Conservation (phyloP, 116 monocot species). For the Trichopus zeylanicus region DNA sequence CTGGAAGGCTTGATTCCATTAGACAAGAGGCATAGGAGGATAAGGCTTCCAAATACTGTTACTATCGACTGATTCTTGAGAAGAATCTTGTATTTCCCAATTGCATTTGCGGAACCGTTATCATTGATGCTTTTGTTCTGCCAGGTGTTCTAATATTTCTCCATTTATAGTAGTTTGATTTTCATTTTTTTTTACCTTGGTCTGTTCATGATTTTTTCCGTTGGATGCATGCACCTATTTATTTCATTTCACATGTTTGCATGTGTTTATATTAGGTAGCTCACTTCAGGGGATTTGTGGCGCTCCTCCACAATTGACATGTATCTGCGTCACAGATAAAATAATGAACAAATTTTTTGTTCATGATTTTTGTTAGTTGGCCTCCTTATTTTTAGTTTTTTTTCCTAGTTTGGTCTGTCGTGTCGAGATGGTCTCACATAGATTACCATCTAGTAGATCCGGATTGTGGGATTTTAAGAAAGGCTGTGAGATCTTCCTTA, state of each 20-base stretch:
- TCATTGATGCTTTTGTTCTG: constrained; percentile 65
- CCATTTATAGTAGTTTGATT: too few relatives aligned
- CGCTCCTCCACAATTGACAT: constrained; percentile 76
- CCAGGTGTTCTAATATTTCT: constrained; percentile 45
- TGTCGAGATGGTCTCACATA: too few relatives aligned
- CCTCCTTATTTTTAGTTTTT: too few relatives aligned
- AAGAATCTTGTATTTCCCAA: constrained; percentile 79
- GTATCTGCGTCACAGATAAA: constrained; percentile 82
- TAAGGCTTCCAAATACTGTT: constrained; percentile 49
- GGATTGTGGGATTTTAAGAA: constrained; percentile 75
- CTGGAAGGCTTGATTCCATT: constrained; percentile 36
- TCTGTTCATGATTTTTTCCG: neutral
- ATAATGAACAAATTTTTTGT: too few relatives aligned
- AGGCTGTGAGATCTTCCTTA: constrained; percentile 81
- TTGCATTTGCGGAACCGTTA: constrained; percentile 58
- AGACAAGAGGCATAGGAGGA: constrained; percentile 44
- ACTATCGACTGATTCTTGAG: constrained; percentile 82
- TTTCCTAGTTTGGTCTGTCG: too few relatives aligned
- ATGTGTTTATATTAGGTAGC: constrained; percentile 42
- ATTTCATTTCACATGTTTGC: too few relatives aligned
- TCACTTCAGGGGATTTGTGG: constrained; percentile 75
- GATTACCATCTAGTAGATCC: constrained; percentile 67
- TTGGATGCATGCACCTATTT: too few relatives aligned
- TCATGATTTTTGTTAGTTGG: too few relatives aligned
- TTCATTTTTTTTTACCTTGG: neutral